Evolutionary conservation across 1,139 yeast species (phyloP).

Genomic region (Suhomyces anneliseae): DNA sequence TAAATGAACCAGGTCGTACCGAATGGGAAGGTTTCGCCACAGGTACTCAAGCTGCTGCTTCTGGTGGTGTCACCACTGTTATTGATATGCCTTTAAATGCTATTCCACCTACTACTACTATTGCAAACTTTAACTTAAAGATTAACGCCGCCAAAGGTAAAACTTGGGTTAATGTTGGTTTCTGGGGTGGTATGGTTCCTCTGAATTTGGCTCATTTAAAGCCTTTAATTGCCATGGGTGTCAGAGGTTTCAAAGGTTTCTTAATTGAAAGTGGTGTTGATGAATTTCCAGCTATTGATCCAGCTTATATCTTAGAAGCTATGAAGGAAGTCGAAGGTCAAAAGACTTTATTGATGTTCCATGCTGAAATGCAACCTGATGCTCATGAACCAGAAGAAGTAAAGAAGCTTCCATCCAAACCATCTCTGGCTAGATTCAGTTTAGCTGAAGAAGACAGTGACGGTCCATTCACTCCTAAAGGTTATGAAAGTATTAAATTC

Average conservation of each 20-base stretch:
- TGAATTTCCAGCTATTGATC: slow-evolving; percentile 82
- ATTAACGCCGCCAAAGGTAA: slow-evolving; percentile 75
- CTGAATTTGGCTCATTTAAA: slow-evolving; percentile 64
- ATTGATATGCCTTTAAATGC: slow-evolving; percentile 96
- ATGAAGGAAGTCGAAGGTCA: slow-evolving; percentile 59
- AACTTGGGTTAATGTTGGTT: slow-evolving; percentile 91
- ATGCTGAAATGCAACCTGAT: slow-evolving; percentile 73
- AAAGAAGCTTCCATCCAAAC: slow-evolving; percentile 1
- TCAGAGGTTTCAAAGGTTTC: slow-evolving; percentile 89
- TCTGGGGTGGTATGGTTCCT: slow-evolving; percentile 95
- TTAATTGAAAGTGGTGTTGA: slow-evolving; percentile 91
- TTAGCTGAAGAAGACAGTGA: slow-evolving; percentile 1
- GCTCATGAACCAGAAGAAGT: slow-evolving; percentile 23
- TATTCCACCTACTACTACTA: slow-evolving; percentile 89
- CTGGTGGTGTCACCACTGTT: slow-evolving; percentile 95
- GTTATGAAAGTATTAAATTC: background rate
- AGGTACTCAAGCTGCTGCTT: slow-evolving; percentile 88
- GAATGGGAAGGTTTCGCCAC: slow-evolving; percentile 96
- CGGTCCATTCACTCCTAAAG: background rate
- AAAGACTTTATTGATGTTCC: slow-evolving; percentile 82
- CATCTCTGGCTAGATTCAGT: background rate
- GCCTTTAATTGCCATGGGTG: slow-evolving; percentile 81
- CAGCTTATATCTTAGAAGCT: slow-evolving; percentile 62
- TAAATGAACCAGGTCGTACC: slow-evolving; percentile 92
- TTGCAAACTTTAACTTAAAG: slow-evolving; percentile 71